Conservation (phyloP, 202 grass and related monocot species). For the Bolboschoenoplectus hybrid region DNA sequence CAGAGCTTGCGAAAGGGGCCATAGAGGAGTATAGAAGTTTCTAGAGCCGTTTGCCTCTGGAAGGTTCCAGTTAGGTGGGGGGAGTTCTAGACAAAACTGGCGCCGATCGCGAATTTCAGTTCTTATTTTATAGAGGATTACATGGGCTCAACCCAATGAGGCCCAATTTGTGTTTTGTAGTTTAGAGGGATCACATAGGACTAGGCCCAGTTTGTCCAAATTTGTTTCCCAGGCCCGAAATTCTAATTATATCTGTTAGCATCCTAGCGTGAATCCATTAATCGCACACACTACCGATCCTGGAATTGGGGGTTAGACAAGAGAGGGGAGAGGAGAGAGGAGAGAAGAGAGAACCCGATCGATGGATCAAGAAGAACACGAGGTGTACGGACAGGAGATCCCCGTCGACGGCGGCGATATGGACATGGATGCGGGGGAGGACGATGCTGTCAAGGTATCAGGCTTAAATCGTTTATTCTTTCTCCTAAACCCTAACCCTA, state of each 20-base stretch:
- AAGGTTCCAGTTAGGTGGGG: slow-evolving; percentile 6
- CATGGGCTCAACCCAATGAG: background rate
- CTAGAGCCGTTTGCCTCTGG: slow-evolving; percentile 17
- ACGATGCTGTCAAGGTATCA: slow-evolving; percentile 47
- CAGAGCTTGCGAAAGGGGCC: slow-evolving; percentile 23
- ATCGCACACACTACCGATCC: background rate
- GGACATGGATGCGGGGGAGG: slow-evolving; percentile 48
- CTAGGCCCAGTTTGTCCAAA: background rate
- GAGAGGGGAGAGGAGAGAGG: background rate
- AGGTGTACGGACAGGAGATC: slow-evolving; percentile 94
- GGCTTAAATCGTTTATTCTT: background rate
- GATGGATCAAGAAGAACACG: slow-evolving; percentile 93
- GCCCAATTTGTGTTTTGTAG: background rate
- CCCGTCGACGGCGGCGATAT: slow-evolving; percentile 71
- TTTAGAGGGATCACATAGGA: background rate
- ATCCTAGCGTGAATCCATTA: background rate
- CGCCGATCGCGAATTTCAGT: background rate
- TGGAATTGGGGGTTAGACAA: background rate
- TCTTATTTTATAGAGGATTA: background rate
- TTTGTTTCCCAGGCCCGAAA: background rate
- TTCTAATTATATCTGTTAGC: background rate
- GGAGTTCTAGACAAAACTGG: background rate
- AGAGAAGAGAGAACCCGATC: slow-evolving; percentile 4
- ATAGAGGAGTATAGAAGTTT: background rate
- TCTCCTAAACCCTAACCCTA: slow-evolving; percentile 33